Conservation (phyloP, 139 green algal species). For the Eudorina sp. region DNA sequence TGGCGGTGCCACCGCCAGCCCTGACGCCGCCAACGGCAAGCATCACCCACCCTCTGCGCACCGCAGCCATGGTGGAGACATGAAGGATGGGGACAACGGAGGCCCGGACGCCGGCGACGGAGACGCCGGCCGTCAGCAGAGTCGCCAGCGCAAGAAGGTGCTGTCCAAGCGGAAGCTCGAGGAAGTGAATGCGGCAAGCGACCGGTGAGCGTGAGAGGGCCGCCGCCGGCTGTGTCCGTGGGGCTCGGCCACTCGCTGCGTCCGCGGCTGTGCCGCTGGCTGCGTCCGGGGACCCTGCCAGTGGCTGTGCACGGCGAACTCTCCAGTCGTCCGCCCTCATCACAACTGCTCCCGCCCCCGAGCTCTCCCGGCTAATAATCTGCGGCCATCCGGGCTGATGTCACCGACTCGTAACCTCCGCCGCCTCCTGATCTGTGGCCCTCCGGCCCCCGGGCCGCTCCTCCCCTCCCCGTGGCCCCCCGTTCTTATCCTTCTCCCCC, state of each 20-base stretch:
- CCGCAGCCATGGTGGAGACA: no score
- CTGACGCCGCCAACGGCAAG: neutral
- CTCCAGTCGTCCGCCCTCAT: neutral
- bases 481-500: neutral
- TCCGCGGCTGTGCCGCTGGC: no score
- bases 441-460: neutral
- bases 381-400: no score
- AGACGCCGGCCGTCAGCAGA: neutral
- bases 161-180: slow-evolving; percentile 62
- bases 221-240: no score
- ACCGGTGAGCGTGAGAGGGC: slow-evolving; percentile 41
- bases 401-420: no score
- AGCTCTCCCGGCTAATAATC: no score
- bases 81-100: neutral
- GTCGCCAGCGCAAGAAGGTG: slow-evolving; percentile 56
- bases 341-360: neutral
- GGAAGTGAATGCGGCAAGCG: slow-evolving; percentile 65
- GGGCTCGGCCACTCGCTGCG: no score
- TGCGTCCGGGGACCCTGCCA: no score
- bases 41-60: neutral
- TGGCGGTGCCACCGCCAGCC: no score
- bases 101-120: neutral
- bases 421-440: no score
- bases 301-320: no score
- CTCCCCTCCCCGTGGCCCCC: neutral